Percentiles rank a stretch among this genome's conserved stretches.
Evolutionary conservation across 2,329 filamentous ascomycete genomes (phyloP).

Genomic region (Rhinocladiella mackenziei): DNA sequence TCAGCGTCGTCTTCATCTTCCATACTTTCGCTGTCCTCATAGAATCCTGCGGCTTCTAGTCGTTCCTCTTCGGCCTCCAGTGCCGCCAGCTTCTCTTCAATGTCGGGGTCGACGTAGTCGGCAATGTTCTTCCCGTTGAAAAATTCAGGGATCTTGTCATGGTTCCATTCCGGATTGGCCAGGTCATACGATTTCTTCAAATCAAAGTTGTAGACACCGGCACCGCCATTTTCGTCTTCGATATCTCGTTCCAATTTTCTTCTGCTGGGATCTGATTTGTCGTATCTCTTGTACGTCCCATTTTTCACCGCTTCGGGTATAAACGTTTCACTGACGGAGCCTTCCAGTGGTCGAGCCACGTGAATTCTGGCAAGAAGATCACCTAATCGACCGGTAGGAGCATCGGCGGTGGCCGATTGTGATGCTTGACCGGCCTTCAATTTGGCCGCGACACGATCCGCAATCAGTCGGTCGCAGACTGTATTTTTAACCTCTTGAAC

Average conservation of each 20-base stretch:
- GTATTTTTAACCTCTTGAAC: slow-evolving; percentile 94
- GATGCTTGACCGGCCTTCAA: slow-evolving; percentile 85
- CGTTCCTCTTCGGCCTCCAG: slow-evolving; percentile 95
- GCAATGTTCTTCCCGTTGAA: slow-evolving; percentile 96
- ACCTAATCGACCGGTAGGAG: slow-evolving; percentile 73
- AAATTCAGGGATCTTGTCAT: slow-evolving; percentile 91
- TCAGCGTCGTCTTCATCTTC: slow-evolving; percentile 88
- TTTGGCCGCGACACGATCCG: slow-evolving; percentile 91
- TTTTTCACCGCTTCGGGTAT: slow-evolving; percentile 81
- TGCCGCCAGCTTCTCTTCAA: slow-evolving; percentile 84
- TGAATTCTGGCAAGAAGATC: slow-evolving; percentile 93
- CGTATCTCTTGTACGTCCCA: slow-evolving; percentile 69
- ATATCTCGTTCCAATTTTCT: slow-evolving; percentile 76
- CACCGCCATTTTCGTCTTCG: slow-evolving; percentile 87
- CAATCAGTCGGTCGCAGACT: slow-evolving; percentile 86
- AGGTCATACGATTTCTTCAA: slow-evolving; percentile 84
- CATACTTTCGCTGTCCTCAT: slow-evolving; percentile 77
- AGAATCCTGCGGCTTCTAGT: slow-evolving; percentile 86
- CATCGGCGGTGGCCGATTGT: slow-evolving; percentile 70
- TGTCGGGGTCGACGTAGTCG: slow-evolving; percentile 95
- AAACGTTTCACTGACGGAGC: slow-evolving; percentile 71
- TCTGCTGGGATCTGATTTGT: slow-evolving; percentile 81
- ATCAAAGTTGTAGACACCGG: slow-evolving; percentile 94
- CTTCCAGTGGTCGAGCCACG: slow-evolving; percentile 88
- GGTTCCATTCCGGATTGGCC: slow-evolving; percentile 86